Evolutionary conservation across 2,329 filamentous ascomycete species (phyloP).

Genomic region (Botryotinia convoluta): DNA sequence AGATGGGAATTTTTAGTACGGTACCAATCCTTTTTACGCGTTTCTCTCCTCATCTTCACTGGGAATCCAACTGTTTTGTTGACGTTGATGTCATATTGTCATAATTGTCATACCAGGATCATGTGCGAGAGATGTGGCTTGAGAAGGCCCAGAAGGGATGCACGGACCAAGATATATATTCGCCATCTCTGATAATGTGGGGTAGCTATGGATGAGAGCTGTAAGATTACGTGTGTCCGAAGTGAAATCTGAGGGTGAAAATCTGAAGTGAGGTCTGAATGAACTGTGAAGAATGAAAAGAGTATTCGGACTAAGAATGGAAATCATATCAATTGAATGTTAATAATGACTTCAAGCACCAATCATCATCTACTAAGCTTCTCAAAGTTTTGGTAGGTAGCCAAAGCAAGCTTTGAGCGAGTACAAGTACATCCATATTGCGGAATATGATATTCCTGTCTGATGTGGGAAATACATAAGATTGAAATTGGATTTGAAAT

Average conservation of each 20-base stretch:
- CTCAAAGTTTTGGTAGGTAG: neutral
- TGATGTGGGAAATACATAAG: too few species aligned
- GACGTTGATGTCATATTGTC: slow-evolving; percentile 10
- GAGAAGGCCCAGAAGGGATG: neutral
- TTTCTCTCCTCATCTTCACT: neutral
- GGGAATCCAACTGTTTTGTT: neutral
- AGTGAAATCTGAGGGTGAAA: neutral
- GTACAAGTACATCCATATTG: neutral
- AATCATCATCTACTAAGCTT: neutral
- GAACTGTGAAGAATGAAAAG: neutral
- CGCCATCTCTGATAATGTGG: neutral
- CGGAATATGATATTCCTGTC: neutral
- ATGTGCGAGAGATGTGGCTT: slow-evolving; percentile 7
- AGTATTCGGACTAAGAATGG: too few species aligned
- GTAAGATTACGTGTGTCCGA: neutral
- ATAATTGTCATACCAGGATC: neutral
- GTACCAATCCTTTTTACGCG: neutral
- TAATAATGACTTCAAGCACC: neutral
- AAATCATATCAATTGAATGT: neutral
- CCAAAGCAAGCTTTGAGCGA: too few species aligned
- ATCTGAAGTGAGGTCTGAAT: too few species aligned
- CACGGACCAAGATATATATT: neutral
- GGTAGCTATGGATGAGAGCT: slow-evolving; percentile 10
- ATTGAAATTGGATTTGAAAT: neutral
- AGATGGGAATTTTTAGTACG: neutral